These are phyloP conservation scores for Hyphochytrium catenoides DNA, from an alignment of 352 stramenopile species.

Conservation along the genomic window DNA sequence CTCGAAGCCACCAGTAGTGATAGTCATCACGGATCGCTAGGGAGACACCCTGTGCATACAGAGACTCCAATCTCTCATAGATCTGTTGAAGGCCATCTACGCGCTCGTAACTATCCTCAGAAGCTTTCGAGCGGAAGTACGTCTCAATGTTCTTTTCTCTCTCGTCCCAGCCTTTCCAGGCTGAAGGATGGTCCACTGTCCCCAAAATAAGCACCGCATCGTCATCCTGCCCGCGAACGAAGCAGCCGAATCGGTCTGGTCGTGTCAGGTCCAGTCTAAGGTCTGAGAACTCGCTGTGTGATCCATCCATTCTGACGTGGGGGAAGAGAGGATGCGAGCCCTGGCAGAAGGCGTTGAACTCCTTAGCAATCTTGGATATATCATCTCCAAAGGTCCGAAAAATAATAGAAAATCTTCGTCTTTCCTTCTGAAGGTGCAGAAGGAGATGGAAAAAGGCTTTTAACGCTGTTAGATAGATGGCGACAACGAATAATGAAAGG, in stretches of 20 bases:
- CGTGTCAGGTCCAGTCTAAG: background rate
- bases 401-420: constrained; percentile 33
- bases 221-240: constrained; percentile 21
- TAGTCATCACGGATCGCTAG: constrained; percentile 48
- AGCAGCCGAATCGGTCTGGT: constrained; percentile 25
- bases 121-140: constrained; percentile 12
- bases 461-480: too few species aligned
- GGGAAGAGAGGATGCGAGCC: constrained; percentile 28
- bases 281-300: constrained; percentile 8
- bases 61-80: constrained; percentile 20
- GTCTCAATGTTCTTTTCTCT: constrained; percentile 12
- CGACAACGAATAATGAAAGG: too few species aligned
- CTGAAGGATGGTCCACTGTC: constrained; percentile 38
- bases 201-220: constrained; percentile 33
- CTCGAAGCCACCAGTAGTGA: constrained; percentile 30
- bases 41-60: constrained; percentile 23
- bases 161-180: constrained; percentile 6
- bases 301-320: constrained; percentile 24
- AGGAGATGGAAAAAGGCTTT: constrained; percentile 33
- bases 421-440: constrained; percentile 18
- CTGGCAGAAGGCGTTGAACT: constrained; percentile 51
- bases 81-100: constrained; percentile 17
- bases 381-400: constrained; percentile 49
- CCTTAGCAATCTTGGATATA: constrained; percentile 26
- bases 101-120: background rate